Base-by-base conservation (phyloP, 441 rosid genomes). In the Aleurites moluccanus region DNA sequence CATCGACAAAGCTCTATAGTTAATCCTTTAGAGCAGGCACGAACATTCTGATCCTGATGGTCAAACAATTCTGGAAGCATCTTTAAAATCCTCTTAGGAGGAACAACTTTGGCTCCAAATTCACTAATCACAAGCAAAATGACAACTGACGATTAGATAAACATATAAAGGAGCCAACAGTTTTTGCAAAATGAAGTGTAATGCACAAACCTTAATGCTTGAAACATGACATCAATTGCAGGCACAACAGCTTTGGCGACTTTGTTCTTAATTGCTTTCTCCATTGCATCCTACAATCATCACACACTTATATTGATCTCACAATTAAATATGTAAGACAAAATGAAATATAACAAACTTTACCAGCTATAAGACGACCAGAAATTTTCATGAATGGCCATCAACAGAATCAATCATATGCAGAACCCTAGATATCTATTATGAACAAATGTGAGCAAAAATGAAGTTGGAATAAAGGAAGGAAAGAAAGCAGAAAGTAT, bases 221-320 rank as follows among this genome's bases (percentile, higher is more conserved):
- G 97, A 90, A 91, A 97, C 98, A 94, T 90, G 80, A 92, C 99
- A 77, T 97, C 99, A 78, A 97, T 91, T 14, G 99, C 99, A 78
- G 99, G 99, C 70, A 97, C 99, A 72, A 97, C 99, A 63, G 99
- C 99, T 91, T 97, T 97, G 15, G 99, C 93, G 84, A 97, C 99
- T 92, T 94, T 97, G 83, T 97, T 91, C 88, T 97, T 97, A 74
- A 97, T 94, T 62, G 99, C 99, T 83, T 94, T 97, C 89, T 97
- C 99, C 99, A 94, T 88, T 55, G 94, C 81, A 83, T 94, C 98
- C 99, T 96, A 79, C 65, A 84, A 86, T 69, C 67, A 84, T 30
- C 77, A 69, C 57, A 75, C 40, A 55, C 8, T 60, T 52, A 30
- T 6, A 20, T 44, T 55, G 10, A 49, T 11, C 66, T 6, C 45